Percentiles rank a stretch among this genome's conserved stretches.
Conservation (phyloP, 768 basidiomycete genomes). For the Leccinum disarticulatum region DNA sequence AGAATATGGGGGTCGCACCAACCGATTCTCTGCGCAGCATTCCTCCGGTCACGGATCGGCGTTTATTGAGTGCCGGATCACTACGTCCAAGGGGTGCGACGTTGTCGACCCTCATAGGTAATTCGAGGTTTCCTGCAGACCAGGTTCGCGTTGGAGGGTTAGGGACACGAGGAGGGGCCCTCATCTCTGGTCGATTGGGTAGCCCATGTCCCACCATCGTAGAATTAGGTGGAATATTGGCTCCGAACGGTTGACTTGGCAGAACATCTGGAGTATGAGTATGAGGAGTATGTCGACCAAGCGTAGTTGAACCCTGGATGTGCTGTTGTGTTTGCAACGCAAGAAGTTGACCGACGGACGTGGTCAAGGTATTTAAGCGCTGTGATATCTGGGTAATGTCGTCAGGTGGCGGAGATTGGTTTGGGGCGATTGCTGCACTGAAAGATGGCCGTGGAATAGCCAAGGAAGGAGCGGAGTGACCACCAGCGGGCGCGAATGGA, state of each 20-base stretch:
- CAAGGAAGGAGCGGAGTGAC: slow-evolving; percentile 34
- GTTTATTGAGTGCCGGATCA: slow-evolving; percentile 58
- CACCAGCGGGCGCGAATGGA: slow-evolving; percentile 57
- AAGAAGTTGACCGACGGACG: slow-evolving; percentile 83
- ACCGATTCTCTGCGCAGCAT: slow-evolving; percentile 74
- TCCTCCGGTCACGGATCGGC: slow-evolving; percentile 65
- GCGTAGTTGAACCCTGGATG: slow-evolving; percentile 46
- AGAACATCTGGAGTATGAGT: slow-evolving; percentile 45
- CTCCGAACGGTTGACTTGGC: slow-evolving; percentile 38
- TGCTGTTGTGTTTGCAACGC: slow-evolving; percentile 76
- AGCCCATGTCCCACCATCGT: slow-evolving; percentile 56
- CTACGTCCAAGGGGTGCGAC: slow-evolving; percentile 37
- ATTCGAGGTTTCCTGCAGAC: slow-evolving; percentile 79
- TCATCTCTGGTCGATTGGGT: slow-evolving; percentile 63
- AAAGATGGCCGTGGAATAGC: slow-evolving; percentile 60
- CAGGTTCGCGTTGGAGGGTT: slow-evolving; percentile 78
- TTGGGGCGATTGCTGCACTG: slow-evolving; percentile 67
- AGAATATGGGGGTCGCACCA: slow-evolving; percentile 44
- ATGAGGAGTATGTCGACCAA: slow-evolving; percentile 34
- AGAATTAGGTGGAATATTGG: slow-evolving; percentile 38
- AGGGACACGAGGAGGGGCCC: slow-evolving; percentile 58
- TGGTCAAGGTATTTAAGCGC: slow-evolving; percentile 74
- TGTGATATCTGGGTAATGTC: slow-evolving; percentile 77
- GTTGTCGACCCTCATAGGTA: slow-evolving; percentile 58
- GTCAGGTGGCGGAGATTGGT: slow-evolving; percentile 64